Evolutionary conservation across 2,329 filamentous ascomycete species (phyloP), one percentile per base, ranked within the genome.

Genomic region (Graphiopsis chlorocephala): DNA sequence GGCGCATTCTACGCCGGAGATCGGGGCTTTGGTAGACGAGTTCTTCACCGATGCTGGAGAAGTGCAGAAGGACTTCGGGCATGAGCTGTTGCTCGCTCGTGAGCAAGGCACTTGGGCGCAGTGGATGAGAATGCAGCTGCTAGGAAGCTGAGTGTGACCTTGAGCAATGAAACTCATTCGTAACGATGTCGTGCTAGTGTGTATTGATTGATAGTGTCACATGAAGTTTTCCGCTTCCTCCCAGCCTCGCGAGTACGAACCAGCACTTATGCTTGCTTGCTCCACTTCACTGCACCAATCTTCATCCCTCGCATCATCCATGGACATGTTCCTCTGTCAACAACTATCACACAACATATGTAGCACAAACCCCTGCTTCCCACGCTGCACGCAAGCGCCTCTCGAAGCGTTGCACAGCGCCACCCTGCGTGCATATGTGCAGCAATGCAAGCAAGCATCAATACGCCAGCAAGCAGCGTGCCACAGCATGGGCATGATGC

Each of bases 351-450:
- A 56, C 52, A 56, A 25, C 52, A 25, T 26, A 1, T 8, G 28
- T 35, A 56, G 20, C 52, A 56, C 29, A 14, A 56, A 35, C 52
- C 52, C 52, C 52, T 56, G 52, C 52, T 56, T 56, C 52, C 52
- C 52, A 38, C 53, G 31, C 47, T 53, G 53, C 45, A 50, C 45
- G 42, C 42, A 50, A 45, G 58, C 58, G 58, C 58, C 58, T 52
- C 45, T 61, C 58, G 58, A 61, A 61, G 58, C 58, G 58, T 61
- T 23, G 45, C 58, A 61, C 58, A 31, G 29, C 58, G 33, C 42
- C 29, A 33, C 15, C 28, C 50, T 28, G 25, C 48, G 20, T 52
- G 45, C 23, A 50, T 10, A 8, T 23, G 15, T 42, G 38, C 38
- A n/a, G 4, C 47, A 28, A 15, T n/a, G 12, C 26, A 47, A 26